Conservation (phyloP, 1,284 basidiomycete species). For the Rhizopogon parksii region DNA sequence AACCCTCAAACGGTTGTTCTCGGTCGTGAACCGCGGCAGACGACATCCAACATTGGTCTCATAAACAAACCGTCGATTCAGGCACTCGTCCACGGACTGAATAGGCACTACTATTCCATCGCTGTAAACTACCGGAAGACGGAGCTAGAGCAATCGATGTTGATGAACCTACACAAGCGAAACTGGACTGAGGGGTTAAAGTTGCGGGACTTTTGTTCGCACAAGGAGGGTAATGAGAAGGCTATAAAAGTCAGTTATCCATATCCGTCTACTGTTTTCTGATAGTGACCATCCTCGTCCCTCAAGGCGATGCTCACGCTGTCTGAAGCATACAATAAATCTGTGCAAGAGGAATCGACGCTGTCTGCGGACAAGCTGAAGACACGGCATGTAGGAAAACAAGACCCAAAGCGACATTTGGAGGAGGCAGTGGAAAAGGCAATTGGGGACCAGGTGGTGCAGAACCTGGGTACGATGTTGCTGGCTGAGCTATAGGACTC, state of each 20-base stretch:
- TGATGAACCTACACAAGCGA: slow-evolving; percentile 95
- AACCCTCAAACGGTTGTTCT: slow-evolving; percentile 80
- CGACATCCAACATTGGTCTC: slow-evolving; percentile 97
- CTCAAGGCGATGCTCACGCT: slow-evolving; percentile 83
- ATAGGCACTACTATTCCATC: slow-evolving; percentile 95
- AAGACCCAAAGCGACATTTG: slow-evolving; percentile 94
- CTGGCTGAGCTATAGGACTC: slow-evolving; percentile 70
- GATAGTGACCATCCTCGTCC: slow-evolving; percentile 12
- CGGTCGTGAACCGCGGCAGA: slow-evolving; percentile 94
- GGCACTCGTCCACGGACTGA: slow-evolving; percentile 91
- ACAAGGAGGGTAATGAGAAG: slow-evolving; percentile 83
- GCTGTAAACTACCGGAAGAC: slow-evolving; percentile 96
- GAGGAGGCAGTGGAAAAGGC: slow-evolving; percentile 96
- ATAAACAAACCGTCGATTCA: slow-evolving; percentile 99
- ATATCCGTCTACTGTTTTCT: slow-evolving; percentile 5
- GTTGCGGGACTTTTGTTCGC: slow-evolving; percentile 79
- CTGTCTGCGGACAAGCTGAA: slow-evolving; percentile 86
- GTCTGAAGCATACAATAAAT: slow-evolving; percentile 91
- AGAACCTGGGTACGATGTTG: slow-evolving; percentile 88
- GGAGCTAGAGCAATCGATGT: slow-evolving; percentile 95
- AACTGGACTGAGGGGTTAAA: slow-evolving; percentile 97
- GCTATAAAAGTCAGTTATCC: slow-evolving; percentile 72
- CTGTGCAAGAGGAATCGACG: slow-evolving; percentile 92
- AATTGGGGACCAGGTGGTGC: slow-evolving; percentile 93
- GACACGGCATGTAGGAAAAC: slow-evolving; percentile 95